Evolutionary conservation across 352 stramenopile genomes (phyloP).

Genomic region (Globisporangium heterothallicum): DNA sequence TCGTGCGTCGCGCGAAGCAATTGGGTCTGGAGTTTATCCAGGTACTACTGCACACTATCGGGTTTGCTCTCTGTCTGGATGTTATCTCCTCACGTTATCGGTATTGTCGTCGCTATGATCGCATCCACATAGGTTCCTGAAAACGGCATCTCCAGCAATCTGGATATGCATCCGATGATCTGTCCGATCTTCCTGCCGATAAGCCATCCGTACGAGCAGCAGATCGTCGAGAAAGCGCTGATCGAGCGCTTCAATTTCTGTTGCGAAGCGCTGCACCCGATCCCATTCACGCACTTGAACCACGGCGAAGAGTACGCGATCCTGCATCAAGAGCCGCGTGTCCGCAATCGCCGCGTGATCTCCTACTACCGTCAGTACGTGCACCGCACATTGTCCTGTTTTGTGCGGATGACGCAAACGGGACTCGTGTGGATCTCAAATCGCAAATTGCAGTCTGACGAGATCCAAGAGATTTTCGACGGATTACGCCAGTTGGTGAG

Average conservation of each 20-base stretch:
- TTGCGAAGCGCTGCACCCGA: slow-evolving; percentile 48
- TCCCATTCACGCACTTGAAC: slow-evolving; percentile 19
- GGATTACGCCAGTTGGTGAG: slow-evolving; percentile 45
- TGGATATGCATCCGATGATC: slow-evolving; percentile 74
- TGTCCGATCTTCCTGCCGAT: slow-evolving; percentile 72
- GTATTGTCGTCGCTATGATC: background rate
- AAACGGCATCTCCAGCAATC: slow-evolving; percentile 71
- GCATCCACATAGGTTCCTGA: slow-evolving; percentile 24
- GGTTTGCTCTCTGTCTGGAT: background rate
- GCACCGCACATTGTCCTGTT: slow-evolving; percentile 15
- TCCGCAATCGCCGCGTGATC: slow-evolving; percentile 11
- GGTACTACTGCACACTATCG: slow-evolving; percentile 17
- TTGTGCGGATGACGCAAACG: slow-evolving; percentile 52
- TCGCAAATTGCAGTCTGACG: slow-evolving; percentile 57
- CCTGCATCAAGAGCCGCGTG: slow-evolving; percentile 11
- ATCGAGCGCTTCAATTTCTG: slow-evolving; percentile 64
- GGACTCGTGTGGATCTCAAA: slow-evolving; percentile 81
- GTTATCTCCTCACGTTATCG: background rate
- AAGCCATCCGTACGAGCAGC: slow-evolving; percentile 31
- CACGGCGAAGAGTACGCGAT: slow-evolving; percentile 16
- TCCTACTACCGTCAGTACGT: slow-evolving; percentile 21
- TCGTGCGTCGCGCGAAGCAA: slow-evolving; percentile 69
- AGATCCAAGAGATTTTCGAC: slow-evolving; percentile 71
- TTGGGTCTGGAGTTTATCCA: slow-evolving; percentile 66
- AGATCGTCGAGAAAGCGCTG: slow-evolving; percentile 55